These are phyloP conservation scores for Magnusiomyces paraingens DNA, from an alignment of 1,139 yeast genomes.

Conservation along the genomic window DNA sequence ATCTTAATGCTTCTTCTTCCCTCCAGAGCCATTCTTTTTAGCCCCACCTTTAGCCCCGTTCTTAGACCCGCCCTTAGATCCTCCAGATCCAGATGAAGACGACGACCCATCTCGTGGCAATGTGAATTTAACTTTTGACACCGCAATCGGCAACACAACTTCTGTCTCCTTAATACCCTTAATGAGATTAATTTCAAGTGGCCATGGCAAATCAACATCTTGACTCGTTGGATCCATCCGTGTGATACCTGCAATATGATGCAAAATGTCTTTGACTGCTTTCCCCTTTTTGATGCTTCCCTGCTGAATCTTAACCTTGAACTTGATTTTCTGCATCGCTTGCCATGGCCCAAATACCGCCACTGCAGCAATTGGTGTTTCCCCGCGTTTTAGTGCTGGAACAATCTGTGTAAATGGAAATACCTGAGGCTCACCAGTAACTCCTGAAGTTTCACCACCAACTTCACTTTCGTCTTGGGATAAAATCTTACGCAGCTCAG, in stretches of 20 bases:
- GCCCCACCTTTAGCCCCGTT: conserved; percentile 16
- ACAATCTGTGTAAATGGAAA: conserved; percentile 31
- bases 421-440: conserved; percentile 20
- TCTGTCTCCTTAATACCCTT: conserved; percentile 53
- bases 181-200: conserved; percentile 54
- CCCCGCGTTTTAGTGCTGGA: conserved; percentile 33
- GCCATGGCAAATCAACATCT: conserved; percentile 64
- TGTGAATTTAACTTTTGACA: conserved; percentile 37
- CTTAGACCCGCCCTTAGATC: conserved; percentile 10
- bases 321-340: conserved; percentile 65
- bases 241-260: conserved; percentile 47
- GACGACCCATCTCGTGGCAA: conserved; percentile 23
- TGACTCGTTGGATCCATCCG: conserved; percentile 45
- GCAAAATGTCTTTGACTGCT: conserved; percentile 61
- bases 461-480: conserved; percentile 32
- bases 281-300: conserved; percentile 90
- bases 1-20: conserved; percentile 2
- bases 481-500: conserved; percentile 39
- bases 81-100: conserved; percentile 6
- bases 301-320: conserved; percentile 79
- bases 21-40: conserved; percentile 13
- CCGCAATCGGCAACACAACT: conserved; percentile 46
- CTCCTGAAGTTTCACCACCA: conserved; percentile 25
- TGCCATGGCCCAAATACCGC: conserved; percentile 95
- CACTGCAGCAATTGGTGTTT: conserved; percentile 51